Evolutionary conservation across 2,329 filamentous ascomycete species (phyloP).

Genomic region (Fusarium sulawesiense): DNA sequence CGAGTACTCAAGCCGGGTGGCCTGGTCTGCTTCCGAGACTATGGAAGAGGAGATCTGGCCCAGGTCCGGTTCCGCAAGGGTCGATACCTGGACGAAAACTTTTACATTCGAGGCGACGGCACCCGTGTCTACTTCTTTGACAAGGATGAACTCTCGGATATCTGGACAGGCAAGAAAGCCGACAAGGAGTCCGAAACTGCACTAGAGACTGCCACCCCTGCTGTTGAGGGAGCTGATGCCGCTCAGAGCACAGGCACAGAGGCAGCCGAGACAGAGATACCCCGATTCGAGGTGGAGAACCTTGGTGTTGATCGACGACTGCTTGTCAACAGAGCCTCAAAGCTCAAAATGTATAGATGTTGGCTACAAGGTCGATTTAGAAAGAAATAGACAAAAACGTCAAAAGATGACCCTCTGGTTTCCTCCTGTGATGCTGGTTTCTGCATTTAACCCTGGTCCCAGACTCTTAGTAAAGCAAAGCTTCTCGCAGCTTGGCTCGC

Average conservation of each 20-base stretch:
- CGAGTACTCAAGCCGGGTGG: slow-evolving; percentile 90
- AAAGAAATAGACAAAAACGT: slow-evolving; percentile 65
- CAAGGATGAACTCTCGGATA: slow-evolving; percentile 78
- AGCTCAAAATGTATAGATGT: slow-evolving; percentile 98
- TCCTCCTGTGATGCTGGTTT: neutral
- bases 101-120: slow-evolving; percentile 94
- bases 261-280: slow-evolving; percentile 35
- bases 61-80: slow-evolving; percentile 98
- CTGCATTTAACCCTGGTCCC: neutral
- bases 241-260: slow-evolving; percentile 30
- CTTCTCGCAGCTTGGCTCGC: slow-evolving; percentile 55
- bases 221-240: slow-evolving; percentile 6
- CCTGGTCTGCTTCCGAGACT: slow-evolving; percentile 95
- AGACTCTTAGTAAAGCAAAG: slow-evolving; percentile 54
- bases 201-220: slow-evolving; percentile 1
- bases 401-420: slow-evolving; percentile 8
- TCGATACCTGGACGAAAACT: slow-evolving; percentile 93
- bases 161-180: slow-evolving; percentile 72
- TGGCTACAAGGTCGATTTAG: slow-evolving; percentile 90
- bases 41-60: slow-evolving; percentile 92
- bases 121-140: slow-evolving; percentile 99
- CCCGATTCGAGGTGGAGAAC: slow-evolving; percentile 76
- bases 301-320: slow-evolving; percentile 88
- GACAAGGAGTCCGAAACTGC: slow-evolving; percentile 31
- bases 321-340: slow-evolving; percentile 89